Evolutionary conservation across 2,329 filamentous ascomycete species (phyloP).

Genomic region (Chaetothyriales sp.): DNA sequence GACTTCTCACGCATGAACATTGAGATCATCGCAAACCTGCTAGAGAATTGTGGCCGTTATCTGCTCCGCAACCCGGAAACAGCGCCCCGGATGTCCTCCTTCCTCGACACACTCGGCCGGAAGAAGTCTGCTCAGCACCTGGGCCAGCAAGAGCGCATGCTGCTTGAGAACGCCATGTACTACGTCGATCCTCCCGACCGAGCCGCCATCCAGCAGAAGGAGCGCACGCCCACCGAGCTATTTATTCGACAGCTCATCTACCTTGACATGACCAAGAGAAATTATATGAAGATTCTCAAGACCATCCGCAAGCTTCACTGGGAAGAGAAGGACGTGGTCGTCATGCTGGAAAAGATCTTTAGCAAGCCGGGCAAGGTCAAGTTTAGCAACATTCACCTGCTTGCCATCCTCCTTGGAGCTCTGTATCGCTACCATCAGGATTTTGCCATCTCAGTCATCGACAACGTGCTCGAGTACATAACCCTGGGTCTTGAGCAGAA

Average conservation of each 20-base stretch:
- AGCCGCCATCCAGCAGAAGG: slow-evolving; percentile 89
- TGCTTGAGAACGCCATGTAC: slow-evolving; percentile 95
- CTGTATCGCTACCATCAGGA: slow-evolving; percentile 82
- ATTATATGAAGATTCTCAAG: slow-evolving; percentile 84
- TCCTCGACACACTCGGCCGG: slow-evolving; percentile 83
- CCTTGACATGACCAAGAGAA: slow-evolving; percentile 82
- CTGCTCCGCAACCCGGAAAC: slow-evolving; percentile 85
- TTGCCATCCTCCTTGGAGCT: slow-evolving; percentile 76
- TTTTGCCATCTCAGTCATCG: slow-evolving; percentile 82
- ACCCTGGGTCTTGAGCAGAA: slow-evolving; percentile 81
- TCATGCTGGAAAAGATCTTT: slow-evolving; percentile 75
- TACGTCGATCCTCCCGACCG: slow-evolving; percentile 92
- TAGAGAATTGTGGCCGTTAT: slow-evolving; percentile 94
- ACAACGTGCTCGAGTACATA: slow-evolving; percentile 79
- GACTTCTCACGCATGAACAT: slow-evolving; percentile 99
- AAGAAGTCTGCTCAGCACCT: slow-evolving; percentile 95
- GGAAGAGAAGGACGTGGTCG: slow-evolving; percentile 80
- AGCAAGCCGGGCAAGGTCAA: slow-evolving; percentile 95
- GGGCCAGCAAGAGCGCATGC: slow-evolving; percentile 89
- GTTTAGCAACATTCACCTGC: slow-evolving; percentile 87
- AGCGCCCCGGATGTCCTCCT: slow-evolving; percentile 79
- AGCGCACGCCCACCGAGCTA: slow-evolving; percentile 79
- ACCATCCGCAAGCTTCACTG: slow-evolving; percentile 91
- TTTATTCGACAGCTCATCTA: slow-evolving; percentile 91
- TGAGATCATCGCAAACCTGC: slow-evolving; percentile 87